Conservation (phyloP, 208 protist genomes). For the Wallacemonas sp. region DNA sequence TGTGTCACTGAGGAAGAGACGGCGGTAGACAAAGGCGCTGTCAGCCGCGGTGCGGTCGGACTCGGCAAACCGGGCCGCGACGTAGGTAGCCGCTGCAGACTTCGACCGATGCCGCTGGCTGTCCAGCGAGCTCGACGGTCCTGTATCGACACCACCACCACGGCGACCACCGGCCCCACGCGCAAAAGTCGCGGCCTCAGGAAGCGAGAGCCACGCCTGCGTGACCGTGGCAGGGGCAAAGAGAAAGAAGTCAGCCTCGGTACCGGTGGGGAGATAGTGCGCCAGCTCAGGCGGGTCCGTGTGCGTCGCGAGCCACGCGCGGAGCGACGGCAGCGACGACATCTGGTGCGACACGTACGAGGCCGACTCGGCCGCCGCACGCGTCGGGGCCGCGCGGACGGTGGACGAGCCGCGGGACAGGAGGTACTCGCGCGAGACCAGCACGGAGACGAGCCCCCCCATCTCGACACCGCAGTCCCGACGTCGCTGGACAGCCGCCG, state of each 20-base stretch:
- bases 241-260: constrained; percentile 15
- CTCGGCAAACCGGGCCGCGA: constrained; percentile 33
- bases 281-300: not conserved
- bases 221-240: constrained; percentile 27
- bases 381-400: not conserved
- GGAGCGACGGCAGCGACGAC: constrained; percentile 7
- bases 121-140: constrained; percentile 13
- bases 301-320: constrained; percentile 12
- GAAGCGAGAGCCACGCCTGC: constrained; percentile 23
- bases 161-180: not conserved
- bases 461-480: constrained; percentile 30
- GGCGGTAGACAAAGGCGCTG: constrained; percentile 30
- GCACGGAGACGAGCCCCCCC: constrained; percentile 35
- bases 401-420: not conserved
- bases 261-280: not conserved
- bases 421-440: constrained; percentile 36
- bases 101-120: constrained; percentile 33
- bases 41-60: not conserved
- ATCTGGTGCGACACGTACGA: constrained; percentile 17
- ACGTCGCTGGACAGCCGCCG: not conserved
- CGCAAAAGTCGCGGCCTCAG: constrained; percentile 24
- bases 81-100: constrained; percentile 34
- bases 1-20: constrained; percentile 29
- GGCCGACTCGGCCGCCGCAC: not conserved
- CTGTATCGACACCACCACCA: constrained; percentile 16